Base-by-base conservation (phyloP, 352 stramenopile genomes). In the Globisporangium irregulare region DNA sequence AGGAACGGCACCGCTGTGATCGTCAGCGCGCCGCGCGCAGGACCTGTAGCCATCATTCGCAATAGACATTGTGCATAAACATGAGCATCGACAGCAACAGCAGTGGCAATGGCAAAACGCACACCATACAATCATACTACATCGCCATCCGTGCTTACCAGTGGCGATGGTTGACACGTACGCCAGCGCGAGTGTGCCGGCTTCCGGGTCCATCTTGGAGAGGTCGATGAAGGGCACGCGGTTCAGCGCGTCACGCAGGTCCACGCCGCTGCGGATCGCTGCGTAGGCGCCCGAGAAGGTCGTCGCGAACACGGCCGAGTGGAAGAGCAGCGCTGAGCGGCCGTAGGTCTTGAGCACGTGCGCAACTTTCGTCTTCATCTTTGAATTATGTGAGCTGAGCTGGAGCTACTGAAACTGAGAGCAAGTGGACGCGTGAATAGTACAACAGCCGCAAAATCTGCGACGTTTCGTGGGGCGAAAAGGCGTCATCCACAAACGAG, bases 111-210 rank as follows among this genome's bases (percentile, higher is more conserved):
- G 8, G 8, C 22, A 67, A 10, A 14, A 60, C 29, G 29, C 29
- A 32, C 29, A 32, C 29, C 29, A 32, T 4, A 8, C 29, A 32
- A 4, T 1, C 29, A 32, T 7, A 32, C 29, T 32, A 32, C 29
- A 32, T 32, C 29, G 4, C 29, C 38, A 14, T n/a, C 2, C 15
- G 15, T 15, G 27, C 32, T 22, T 72, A 83, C 73, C 83, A 48
- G 82, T 93, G 46, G 93, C 92, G 64, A 94, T 87, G 8, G 97
- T 93, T 22, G 95, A 89, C 67, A 99, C 97, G 77, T 99, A 99
- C 54, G 87, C 87, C 57, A 94, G 78, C 38, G 84, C 76, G 53
- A 96, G 71, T 32, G 76, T 92, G 15, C 86, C 76, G 1, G 86
- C 83, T 24, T 93, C 77, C 5, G 81, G 81, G 69, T 96, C 80